Conservation (phyloP, 75 land plant species). For the Cupressus sempervirens region DNA sequence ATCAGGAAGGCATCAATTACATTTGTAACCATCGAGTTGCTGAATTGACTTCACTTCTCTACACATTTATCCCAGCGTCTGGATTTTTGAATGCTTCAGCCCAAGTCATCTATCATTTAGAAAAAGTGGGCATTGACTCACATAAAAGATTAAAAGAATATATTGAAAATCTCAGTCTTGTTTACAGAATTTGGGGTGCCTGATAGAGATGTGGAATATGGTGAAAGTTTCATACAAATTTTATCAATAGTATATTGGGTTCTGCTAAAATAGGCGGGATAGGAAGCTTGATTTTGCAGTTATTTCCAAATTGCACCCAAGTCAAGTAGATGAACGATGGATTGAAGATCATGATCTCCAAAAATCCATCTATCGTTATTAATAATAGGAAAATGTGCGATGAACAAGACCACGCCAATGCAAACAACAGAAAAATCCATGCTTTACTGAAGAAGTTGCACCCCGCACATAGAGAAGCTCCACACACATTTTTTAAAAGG, state of each 20-base stretch:
- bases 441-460: too few relatives aligned
- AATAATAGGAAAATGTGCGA: too few relatives aligned
- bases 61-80: constrained; percentile 76
- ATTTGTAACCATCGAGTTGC: constrained; percentile 65
- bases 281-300: constrained; percentile 40
- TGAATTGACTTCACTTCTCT: constrained; percentile 79
- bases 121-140: constrained; percentile 28
- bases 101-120: constrained; percentile 12
- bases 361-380: neutral
- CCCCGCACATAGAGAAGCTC: too few relatives aligned
- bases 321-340: constrained; percentile 23
- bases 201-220: constrained; percentile 10
- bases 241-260: constrained; percentile 18
- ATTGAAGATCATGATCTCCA: constrained; percentile 7
- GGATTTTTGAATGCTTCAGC: neutral
- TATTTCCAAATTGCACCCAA: constrained; percentile 16
- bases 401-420: too few relatives aligned
- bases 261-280: constrained; percentile 26
- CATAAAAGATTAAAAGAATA: constrained; percentile 19
- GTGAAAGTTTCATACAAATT: constrained; percentile 17
- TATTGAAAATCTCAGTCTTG: constrained; percentile 30
- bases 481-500: too few relatives aligned
- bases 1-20: constrained; percentile 78
- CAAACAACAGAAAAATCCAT: too few relatives aligned
- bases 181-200: constrained; percentile 39